Evolutionary conservation across 2,329 filamentous ascomycete species (phyloP), one percentile per base, ranked within the genome.

Genomic region (Pseudogymnoascus sp.): DNA sequence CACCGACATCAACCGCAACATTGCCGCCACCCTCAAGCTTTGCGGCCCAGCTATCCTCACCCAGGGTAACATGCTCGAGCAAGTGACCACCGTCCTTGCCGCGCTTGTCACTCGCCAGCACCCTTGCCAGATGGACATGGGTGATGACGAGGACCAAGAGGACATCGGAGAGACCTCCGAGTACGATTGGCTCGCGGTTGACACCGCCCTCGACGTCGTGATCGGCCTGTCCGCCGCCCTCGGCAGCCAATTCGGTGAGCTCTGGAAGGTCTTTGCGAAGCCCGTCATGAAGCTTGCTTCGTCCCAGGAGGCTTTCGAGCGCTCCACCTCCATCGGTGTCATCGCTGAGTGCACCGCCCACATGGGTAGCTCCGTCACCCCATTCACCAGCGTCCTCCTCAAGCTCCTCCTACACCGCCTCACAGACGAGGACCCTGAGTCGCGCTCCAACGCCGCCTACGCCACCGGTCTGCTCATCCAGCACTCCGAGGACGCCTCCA

Each of bases 251-350:
- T 97, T 97, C 70, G 82, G 82, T 61, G 88, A 96, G 78, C 80
- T 97, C 64, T 97, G 92, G 91, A 95, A 96, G 81, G 86, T 96
- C 69, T 96, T 97, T 67, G 90, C 96, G 80, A 93, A 94, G 81
- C 89, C 89, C 37, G 82, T 97, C 68, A 79, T 96, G 72, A 93
- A 90, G 77, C 94, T 92, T 70, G 88, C 91, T 59, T 89, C 88
- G 73, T 93, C 91, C 64, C 87, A 88, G 66, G 92, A 97, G 75
- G 81, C 88, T 57, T 86, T 91, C 37, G 93, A 97, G 79, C 89
- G 94, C 60, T 92, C 89, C 35, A 92, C 92, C 18, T 89, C 92
- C 57, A 89, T 97, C 18, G 94, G 94, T 68, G 90, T 93, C 60
- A 88, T 97, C 65, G 93, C 93, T 25, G 93, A 97, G 79, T 90